phyloP scores from a whole-genome alignment of 306 rosid species.

The peach (Prunus persica) region DNA sequence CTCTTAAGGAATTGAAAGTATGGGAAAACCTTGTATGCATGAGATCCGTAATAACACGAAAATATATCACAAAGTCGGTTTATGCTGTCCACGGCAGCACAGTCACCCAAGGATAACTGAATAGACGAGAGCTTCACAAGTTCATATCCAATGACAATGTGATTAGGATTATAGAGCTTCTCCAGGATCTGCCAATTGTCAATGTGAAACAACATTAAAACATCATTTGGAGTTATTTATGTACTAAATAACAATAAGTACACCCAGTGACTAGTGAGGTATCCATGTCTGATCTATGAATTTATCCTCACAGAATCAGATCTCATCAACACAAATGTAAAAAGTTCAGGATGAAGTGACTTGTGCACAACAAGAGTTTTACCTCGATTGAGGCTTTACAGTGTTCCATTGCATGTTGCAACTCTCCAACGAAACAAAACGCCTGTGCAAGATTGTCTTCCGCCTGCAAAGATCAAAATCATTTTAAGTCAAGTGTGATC shows the following conservation, averaged over 20 bases:
- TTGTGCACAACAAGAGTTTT: neutral
- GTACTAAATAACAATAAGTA: neutral
- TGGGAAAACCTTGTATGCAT: constrained; percentile 59
- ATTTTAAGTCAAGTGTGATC: neutral
- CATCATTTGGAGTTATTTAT: neutral
- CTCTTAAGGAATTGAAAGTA: constrained; percentile 38
- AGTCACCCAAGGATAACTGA: constrained; percentile 58
- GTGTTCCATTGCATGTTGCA: constrained; percentile 49
- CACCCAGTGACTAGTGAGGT: neutral
- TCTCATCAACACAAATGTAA: constrained; percentile 5
- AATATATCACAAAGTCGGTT: constrained; percentile 49
- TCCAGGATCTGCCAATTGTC: constrained; percentile 64
- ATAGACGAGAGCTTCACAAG: constrained; percentile 80
- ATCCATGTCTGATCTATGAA: neutral
- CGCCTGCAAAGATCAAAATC: constrained; percentile 49
- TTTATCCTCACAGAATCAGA: neutral
- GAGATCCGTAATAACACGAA: constrained; percentile 63
- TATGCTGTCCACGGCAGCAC: constrained; percentile 39
- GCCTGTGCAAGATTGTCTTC: constrained; percentile 89
- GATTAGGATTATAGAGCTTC: constrained; percentile 64
- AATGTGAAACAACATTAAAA: constrained; percentile 7
- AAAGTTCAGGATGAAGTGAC: constrained; percentile 9
- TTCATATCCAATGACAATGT: constrained; percentile 81
- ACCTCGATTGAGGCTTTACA: constrained; percentile 86
- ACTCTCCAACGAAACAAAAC: constrained; percentile 57